Base-by-base conservation (phyloP, 2,329 filamentous ascomycete species). In the Fusarium sarcochroum region DNA sequence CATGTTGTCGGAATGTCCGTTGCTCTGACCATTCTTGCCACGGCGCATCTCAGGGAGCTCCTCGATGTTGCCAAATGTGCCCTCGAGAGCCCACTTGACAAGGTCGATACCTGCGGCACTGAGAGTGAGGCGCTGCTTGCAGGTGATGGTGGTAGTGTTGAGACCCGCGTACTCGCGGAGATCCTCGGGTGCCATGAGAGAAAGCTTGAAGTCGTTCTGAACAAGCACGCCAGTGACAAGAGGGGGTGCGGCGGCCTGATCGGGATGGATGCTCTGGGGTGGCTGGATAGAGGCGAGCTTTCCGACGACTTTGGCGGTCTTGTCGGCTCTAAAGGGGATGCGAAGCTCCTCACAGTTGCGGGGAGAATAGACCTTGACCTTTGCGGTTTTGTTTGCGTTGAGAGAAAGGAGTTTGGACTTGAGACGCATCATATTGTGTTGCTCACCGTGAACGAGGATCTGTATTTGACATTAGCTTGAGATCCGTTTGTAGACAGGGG, bases 181-280 rank as follows among this genome's bases (percentile, higher is more conserved):
- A 77, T 99, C 96, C 73, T 98, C 96, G 0, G 96, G 94, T 1
- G 94, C 94, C 95, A 99, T 98, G 34, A 99, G 85, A 0, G 93
- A 97, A 76, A 99, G 89, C 79, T 98, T 97, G 80, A 99, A 98
- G 78, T 98, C 96, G 77, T 97, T 98, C 73, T 98, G 95, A 9
- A 99, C 94, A 17, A 99, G 85, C 1, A 99, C 96, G 27, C 96
- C 96, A 1, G 91, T 92, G 72, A 99, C 88, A 42, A 98, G 84
- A 56, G 82, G 83, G 13, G 76, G 44, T 14, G 76, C 76, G 13
- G 71, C 69, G n/a, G 74, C 47, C 15, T 60, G 27, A 23, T 71
- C 71, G 13, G 56, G 23, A 44, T 63, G 58, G 2, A 62, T 53
- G 50, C 76, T 79, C 17, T 79, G 78, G 3, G 93, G 91, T 4